These are phyloP conservation scores for Collybiopsis confluens DNA, from an alignment of 768 basidiomycete genomes.

Conservation along the genomic window DNA sequence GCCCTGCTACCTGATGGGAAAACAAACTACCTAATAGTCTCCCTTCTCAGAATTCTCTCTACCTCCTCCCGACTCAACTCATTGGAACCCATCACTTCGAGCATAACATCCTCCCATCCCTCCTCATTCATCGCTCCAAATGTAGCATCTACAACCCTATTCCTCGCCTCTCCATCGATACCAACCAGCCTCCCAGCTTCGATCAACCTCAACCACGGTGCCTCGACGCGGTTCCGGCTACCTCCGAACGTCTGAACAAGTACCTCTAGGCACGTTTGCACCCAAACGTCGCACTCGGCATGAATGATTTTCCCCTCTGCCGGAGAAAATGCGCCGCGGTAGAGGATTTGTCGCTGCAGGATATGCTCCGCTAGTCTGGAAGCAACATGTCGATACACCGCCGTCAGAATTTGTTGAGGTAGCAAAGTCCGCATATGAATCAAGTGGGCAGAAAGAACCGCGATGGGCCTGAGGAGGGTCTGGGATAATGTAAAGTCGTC, in stretches of 20 bases:
- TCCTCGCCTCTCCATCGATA: slow-evolving; percentile 52
- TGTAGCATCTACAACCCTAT: slow-evolving; percentile 38
- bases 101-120: slow-evolving; percentile 53
- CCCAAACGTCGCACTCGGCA: slow-evolving; percentile 79
- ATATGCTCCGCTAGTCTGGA: slow-evolving; percentile 72
- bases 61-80: slow-evolving; percentile 65
- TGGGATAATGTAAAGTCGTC: slow-evolving; percentile 56
- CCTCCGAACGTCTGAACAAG: slow-evolving; percentile 43
- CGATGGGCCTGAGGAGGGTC: slow-evolving; percentile 70
- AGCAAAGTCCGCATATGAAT: slow-evolving; percentile 60
- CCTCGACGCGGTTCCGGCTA: slow-evolving; percentile 53
- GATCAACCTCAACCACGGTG: slow-evolving; percentile 72
- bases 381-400: slow-evolving; percentile 73
- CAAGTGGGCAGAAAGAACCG: slow-evolving; percentile 78
- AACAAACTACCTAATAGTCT: slow-evolving; percentile 13
- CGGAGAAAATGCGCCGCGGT: slow-evolving; percentile 64
- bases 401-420: slow-evolving; percentile 50
- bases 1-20: no score
- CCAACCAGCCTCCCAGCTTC: slow-evolving; percentile 68
- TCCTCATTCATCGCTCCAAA: slow-evolving; percentile 43
- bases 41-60: slow-evolving; percentile 45
- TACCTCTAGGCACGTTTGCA: slow-evolving; percentile 67
- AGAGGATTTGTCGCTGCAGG: slow-evolving; percentile 76
- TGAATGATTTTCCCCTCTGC: slow-evolving; percentile 58
- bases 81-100: slow-evolving; percentile 51